Evolutionary conservation across 2,329 filamentous ascomycete genomes (phyloP), one percentile per base, ranked within the genome.

Genomic region (Trichoderma gracile): DNA sequence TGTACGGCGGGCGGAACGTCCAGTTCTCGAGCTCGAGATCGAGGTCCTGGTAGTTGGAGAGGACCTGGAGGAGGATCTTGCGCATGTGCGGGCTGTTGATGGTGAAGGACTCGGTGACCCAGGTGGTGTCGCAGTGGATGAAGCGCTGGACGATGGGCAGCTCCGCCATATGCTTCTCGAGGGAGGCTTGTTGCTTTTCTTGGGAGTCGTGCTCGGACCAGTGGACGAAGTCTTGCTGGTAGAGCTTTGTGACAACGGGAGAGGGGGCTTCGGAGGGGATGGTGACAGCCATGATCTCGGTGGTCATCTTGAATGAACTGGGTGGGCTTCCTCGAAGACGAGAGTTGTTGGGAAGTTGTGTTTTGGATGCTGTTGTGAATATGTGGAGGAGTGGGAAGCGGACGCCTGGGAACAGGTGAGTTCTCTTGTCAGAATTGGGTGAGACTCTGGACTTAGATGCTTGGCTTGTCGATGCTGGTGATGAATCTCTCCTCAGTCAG

Each of bases 1-100:
- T 55, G 52, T 55, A 55, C 14, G 52, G 52, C 8, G 38, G 25
- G 6, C 52, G 52, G 3, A 55, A 55, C 5, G 52, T 55, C 52
- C 52, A 55, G 15, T 55, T 55, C 8, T 55, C 52, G 52, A 38
- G 42, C 3, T 55, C 52, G 12, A 55, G 3, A 15, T 55, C 52
- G 8, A 55, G 38, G 21, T 55, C 52, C 6, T 55, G 52, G 23
- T 55, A 55, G 38, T 43, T 7, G 17, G 40, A 33, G 14, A 55
- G 52, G 21, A 27, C 21, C 23, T 42, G 33, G 0, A 25, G 5
- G 0, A 58, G 19, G 14, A 58, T 47, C 8, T 38, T 58, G 42
- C 25, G 43, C 43, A 58, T 58, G 8, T 7, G 23, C 5, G 43
- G 43, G 7, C 55, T 38, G n/a, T 58, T 58, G 27, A 47, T 19